Conservation (phyloP, 2,329 filamentous ascomycete genomes). For the Beauveria varroae region DNA sequence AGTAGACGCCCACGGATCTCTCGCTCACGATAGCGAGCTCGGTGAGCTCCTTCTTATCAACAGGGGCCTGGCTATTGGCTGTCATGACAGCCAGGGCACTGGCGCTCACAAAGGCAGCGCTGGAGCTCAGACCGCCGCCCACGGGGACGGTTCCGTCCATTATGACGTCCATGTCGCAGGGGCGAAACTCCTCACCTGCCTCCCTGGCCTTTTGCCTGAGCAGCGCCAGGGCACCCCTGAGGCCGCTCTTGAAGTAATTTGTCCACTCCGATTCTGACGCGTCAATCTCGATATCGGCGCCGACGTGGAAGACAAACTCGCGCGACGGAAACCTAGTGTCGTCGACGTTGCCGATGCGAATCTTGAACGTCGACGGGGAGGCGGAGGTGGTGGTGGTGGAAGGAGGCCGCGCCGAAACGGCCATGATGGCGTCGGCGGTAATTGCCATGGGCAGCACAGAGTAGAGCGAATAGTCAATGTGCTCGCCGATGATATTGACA, state of each 20-base stretch:
- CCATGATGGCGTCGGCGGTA: constrained; percentile 82
- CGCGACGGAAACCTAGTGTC: constrained; percentile 67
- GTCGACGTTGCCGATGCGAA: constrained; percentile 76
- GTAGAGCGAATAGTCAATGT: constrained; percentile 98
- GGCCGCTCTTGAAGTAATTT: constrained; percentile 95
- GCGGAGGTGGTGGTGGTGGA: background rate
- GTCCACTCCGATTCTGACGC: constrained; percentile 85
- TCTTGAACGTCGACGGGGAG: constrained; percentile 42
- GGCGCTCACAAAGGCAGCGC: constrained; percentile 86
- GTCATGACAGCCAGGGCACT: constrained; percentile 82
- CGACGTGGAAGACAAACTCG: constrained; percentile 63
- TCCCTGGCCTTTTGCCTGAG: constrained; percentile 57
- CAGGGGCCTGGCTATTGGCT: constrained; percentile 68
- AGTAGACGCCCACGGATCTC: constrained; percentile 90
- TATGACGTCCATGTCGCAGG: constrained; percentile 73
- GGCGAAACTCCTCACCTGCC: constrained; percentile 45
- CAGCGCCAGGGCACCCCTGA: constrained; percentile 73
- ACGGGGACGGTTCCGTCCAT: constrained; percentile 89
- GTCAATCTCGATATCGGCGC: constrained; percentile 69
- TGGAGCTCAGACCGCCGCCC: constrained; percentile 87
- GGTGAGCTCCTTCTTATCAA: constrained; percentile 87
- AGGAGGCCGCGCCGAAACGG: constrained; percentile 50
- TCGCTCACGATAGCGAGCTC: constrained; percentile 94
- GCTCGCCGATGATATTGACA: constrained; percentile 98
- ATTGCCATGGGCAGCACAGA: constrained; percentile 94